Percentiles rank a stretch among this genome's conserved stretches.
These are phyloP conservation scores for Fusarium sp. DNA, from an alignment of 2,329 filamentous ascomycete genomes.

Conservation along the genomic window DNA sequence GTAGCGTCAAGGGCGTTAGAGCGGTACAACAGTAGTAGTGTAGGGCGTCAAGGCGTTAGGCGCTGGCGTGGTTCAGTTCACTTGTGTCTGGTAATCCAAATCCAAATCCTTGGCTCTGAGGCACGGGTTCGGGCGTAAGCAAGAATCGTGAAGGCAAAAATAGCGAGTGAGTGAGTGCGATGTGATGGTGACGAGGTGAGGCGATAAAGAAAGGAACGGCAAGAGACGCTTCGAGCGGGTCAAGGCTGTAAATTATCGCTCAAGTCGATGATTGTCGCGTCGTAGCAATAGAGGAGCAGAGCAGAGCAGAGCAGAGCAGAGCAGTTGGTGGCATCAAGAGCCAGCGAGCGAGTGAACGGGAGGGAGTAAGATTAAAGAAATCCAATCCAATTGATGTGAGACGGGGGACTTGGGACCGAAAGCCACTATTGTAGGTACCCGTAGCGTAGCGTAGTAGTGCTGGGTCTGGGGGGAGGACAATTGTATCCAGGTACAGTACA, in stretches of 20 bases:
- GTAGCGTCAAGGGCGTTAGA: conserved; percentile 40
- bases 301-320: conserved; percentile 7
- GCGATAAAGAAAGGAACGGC: conserved; percentile 3
- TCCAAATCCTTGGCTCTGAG: conserved; percentile 22
- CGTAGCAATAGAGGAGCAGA: conserved; percentile 24
- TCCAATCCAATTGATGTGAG: conserved; percentile 26
- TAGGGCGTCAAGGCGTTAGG: conserved; percentile 40
- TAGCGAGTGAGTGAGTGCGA: not conserved
- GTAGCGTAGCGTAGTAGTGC: conserved; percentile 10
- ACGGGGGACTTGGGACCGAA: conserved; percentile 25
- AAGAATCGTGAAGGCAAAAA: conserved; percentile 17
- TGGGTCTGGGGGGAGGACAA: not conserved
- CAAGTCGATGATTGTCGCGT: conserved; percentile 28
- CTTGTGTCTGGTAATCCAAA: conserved; percentile 1
- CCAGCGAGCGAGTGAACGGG: conserved; percentile 13
- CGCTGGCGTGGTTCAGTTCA: conserved; percentile 26
- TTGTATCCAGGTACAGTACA: not conserved
- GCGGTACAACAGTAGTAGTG: not conserved
- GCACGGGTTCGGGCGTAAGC: conserved; percentile 25
- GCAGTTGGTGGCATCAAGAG: conserved; percentile 31
- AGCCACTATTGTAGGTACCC: conserved; percentile 32
- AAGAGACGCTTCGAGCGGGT: conserved; percentile 13
- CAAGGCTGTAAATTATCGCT: conserved; percentile 18
- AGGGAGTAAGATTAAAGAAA: conserved; percentile 38
- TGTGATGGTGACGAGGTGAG: conserved; percentile 1